Evolutionary conservation across 1,139 yeast genomes (phyloP).

Genomic region (Yamadazyma kanchanaburiensis): DNA sequence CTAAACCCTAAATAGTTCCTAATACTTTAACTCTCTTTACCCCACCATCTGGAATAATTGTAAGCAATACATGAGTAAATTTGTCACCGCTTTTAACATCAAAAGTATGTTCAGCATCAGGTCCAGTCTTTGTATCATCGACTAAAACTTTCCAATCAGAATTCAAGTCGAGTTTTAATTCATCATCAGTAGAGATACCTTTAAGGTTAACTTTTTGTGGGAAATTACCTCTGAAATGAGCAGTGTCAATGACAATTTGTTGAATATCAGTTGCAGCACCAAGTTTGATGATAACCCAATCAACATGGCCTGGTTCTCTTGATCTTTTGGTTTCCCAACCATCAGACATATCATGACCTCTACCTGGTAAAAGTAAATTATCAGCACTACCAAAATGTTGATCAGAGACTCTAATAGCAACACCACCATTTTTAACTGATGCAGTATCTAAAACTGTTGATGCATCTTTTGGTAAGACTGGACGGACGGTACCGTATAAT

Average conservation of each 20-base stretch:
- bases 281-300: slow-evolving; percentile 82
- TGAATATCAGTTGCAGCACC: slow-evolving; percentile 62
- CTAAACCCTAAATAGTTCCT: slow-evolving; percentile 34
- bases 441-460: slow-evolving; percentile 66
- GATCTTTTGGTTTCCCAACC: slow-evolving; percentile 99
- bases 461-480: slow-evolving; percentile 52
- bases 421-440: slow-evolving; percentile 83
- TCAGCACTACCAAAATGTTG: slow-evolving; percentile 93
- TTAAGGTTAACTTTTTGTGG: slow-evolving; percentile 74
- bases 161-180: slow-evolving; percentile 34
- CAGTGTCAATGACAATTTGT: slow-evolving; percentile 77
- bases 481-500: slow-evolving; percentile 74
- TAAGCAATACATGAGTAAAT: slow-evolving; percentile 68
- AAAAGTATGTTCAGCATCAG: slow-evolving; percentile 74
- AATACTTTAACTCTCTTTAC: slow-evolving; percentile 83
- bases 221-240: slow-evolving; percentile 89
- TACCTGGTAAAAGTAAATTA: slow-evolving; percentile 83
- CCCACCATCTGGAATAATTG: slow-evolving; percentile 95
- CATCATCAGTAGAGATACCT: slow-evolving; percentile 34
- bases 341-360: slow-evolving; percentile 95
- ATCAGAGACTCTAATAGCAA: slow-evolving; percentile 76
- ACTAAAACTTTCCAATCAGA: slow-evolving; percentile 63
- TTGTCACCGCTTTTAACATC: slow-evolving; percentile 23
- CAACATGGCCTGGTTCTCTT: slow-evolving; percentile 75
- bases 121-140: slow-evolving; percentile 67